Evolutionary conservation across 2,329 filamentous ascomycete genomes (phyloP).

Genomic region (Zymoseptoria pseudotritici): DNA sequence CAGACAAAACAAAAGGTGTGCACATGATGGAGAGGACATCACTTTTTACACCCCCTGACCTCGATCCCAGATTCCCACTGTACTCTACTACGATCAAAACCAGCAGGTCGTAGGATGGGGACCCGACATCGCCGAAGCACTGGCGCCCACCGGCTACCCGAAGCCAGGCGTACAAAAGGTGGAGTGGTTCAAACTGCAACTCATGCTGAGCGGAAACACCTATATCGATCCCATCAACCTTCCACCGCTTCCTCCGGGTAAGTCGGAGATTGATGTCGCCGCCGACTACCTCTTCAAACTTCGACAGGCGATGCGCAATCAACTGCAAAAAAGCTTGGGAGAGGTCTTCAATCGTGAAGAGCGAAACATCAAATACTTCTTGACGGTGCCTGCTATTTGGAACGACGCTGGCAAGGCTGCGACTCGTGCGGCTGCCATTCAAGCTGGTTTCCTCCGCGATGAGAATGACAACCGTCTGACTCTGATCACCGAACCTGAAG

Average conservation of each 20-base stretch:
- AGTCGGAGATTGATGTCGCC: constrained; percentile 98
- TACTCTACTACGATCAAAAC: constrained; percentile 99
- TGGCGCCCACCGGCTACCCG: constrained; percentile 93
- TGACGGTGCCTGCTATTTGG: constrained; percentile 99
- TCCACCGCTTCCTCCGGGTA: constrained; percentile 90
- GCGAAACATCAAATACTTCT: constrained; percentile 93
- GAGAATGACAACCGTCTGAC: constrained; percentile 97
- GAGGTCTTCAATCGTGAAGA: constrained; percentile 98
- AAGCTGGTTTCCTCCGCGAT: constrained; percentile 91
- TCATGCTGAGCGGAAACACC: constrained; percentile 97
- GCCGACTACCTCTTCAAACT: constrained; percentile 98
- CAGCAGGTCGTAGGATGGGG: constrained; percentile 99
- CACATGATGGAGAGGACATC: constrained; percentile 45
- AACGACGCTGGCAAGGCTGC: constrained; percentile 98
- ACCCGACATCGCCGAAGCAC: constrained; percentile 91
- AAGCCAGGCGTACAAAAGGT: constrained; percentile 98
- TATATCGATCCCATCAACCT: constrained; percentile 99
- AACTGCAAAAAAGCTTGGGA: constrained; percentile 90
- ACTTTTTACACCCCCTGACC: constrained; percentile 13
- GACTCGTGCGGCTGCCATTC: constrained; percentile 88
- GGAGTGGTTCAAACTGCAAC: constrained; percentile 98
- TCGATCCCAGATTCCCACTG: constrained; percentile 73
- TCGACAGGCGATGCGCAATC: constrained; percentile 90
- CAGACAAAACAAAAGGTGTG: constrained; percentile 96
- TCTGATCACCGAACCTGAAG: constrained; percentile 91